Percentiles rank a stretch among this genome's conserved stretches.
phyloP scores from a whole-genome alignment of 2,329 filamentous ascomycete species.

The Colletotrichum neosansevieriae region DNA sequence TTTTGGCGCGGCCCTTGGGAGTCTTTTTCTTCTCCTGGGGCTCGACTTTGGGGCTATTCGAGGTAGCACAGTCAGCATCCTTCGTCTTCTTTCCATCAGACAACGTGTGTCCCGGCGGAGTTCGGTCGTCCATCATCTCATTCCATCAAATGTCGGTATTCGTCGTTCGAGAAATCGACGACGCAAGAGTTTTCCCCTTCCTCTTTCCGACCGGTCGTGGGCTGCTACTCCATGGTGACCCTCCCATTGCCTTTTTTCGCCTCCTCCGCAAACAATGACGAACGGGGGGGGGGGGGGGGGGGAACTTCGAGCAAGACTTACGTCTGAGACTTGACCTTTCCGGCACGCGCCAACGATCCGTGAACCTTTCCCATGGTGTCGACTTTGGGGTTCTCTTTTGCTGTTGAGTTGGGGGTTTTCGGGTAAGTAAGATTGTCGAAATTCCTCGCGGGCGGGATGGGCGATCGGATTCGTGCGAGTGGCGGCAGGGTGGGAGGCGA shows the following conservation, averaged over 20 bases:
- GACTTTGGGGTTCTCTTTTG: conserved; percentile 42
- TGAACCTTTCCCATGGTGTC: conserved; percentile 67
- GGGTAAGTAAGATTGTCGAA: conserved; percentile 39
- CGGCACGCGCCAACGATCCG: conserved; percentile 93
- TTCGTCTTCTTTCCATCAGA: conserved; percentile 8
- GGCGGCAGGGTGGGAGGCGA: conserved; percentile 27
- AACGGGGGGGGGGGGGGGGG: neutral
- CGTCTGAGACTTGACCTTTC: conserved; percentile 99
- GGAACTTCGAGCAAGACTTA: conserved; percentile 33
- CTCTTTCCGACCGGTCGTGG: neutral
- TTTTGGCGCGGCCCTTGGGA: conserved; percentile 97
- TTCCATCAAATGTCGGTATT: neutral
- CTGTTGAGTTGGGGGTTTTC: conserved; percentile 21
- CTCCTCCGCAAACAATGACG: neutral
- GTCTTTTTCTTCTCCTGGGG: conserved; percentile 95
- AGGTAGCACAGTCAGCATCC: conserved; percentile 23
- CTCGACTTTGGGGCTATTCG: conserved; percentile 72
- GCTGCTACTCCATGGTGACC: conserved; percentile 16
- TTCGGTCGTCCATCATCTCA: neutral
- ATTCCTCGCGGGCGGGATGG: conserved; percentile 12
- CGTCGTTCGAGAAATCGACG: neutral
- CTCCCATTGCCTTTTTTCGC: neutral
- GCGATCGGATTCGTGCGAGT: conserved; percentile 30
- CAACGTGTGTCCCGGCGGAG: neutral
- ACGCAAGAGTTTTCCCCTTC: neutral